Percentiles rank a stretch among this genome's conserved stretches.
Evolutionary conservation across 2,329 filamentous ascomycete species (phyloP).

Genomic region (Emergomyces pasteurianus): DNA sequence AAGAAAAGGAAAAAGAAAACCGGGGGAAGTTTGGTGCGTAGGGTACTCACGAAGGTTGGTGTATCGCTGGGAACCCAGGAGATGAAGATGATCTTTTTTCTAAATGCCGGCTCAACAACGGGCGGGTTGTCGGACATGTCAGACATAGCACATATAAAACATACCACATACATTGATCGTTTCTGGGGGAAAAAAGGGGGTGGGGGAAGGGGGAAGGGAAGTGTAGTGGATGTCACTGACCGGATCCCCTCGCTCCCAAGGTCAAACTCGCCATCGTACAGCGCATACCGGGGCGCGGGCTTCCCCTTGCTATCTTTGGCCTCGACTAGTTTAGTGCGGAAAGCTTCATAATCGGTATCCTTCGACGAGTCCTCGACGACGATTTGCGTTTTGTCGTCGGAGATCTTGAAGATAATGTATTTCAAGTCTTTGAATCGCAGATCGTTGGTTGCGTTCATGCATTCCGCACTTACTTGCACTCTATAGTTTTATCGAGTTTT

Average conservation of each 20-base stretch:
- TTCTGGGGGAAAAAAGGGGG: neutral
- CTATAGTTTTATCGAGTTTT: constrained; percentile 16
- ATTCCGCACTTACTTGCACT: constrained; percentile 36
- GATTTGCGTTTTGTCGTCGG: constrained; percentile 39
- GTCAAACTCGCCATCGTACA: constrained; percentile 41
- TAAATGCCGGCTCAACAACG: too few relatives aligned
- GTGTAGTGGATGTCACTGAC: too few relatives aligned
- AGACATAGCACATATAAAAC: constrained; percentile 5
- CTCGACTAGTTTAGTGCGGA: constrained; percentile 34
- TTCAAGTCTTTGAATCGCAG: constrained; percentile 37
- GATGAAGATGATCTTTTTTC: constrained; percentile 42
- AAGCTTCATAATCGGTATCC: constrained; percentile 37
- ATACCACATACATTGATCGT: constrained; percentile 5
- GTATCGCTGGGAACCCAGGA: constrained; percentile 34
- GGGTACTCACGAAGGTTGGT: constrained; percentile 27
- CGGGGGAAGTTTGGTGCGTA: neutral
- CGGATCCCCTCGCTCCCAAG: constrained; percentile 34
- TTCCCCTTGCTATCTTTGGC: constrained; percentile 33
- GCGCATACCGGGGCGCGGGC: constrained; percentile 36
- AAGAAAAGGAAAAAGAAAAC: neutral
- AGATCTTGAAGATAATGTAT: constrained; percentile 42
- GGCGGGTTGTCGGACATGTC: too few relatives aligned
- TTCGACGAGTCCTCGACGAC: constrained; percentile 36
- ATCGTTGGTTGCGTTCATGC: constrained; percentile 35
- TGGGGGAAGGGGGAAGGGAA: too few relatives aligned